Base-by-base conservation (phyloP, 1,284 basidiomycete genomes). In the Acaromyces ingoldii region DNA sequence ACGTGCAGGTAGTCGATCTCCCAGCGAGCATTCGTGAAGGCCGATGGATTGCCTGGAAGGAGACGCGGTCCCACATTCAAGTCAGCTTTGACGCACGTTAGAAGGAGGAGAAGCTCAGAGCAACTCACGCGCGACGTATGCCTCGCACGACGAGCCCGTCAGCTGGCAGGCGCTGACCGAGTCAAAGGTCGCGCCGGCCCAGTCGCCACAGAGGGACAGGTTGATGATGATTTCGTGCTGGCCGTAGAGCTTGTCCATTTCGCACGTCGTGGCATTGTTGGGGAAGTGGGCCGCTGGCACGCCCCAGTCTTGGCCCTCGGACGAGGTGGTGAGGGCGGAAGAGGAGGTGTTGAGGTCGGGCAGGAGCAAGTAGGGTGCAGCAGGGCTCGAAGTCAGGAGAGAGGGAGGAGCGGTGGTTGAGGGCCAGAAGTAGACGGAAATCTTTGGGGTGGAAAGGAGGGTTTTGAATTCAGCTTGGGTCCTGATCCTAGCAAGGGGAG, bases 141-240 rank as follows among this genome's bases (percentile, higher is more conserved):
- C 56, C 22, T 62, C 55, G 44, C 67, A 70, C 10, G 58, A 54
- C 5, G 53, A 33, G 15, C 55, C 55, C 13, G 45, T 38, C 51
- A 59, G 52, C 19, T 29, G n/a, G 4, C 51, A 43, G n/a, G n/a
- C n/a, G n/a, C n/a, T n/a, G 0, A 52, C 45, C n/a, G 49, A 57
- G 1, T 21, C 47, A 22, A 60, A 67, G 6, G 60, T 60, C 41
- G 55, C 53, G 22, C 63, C 63, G 15, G 62, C 60, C 62, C 70
- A 74, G 45, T 61, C 55, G 10, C 72, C 72, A 43, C 69, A 73
- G 13, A 73, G 58, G 4, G 70, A 70, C 44, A 67, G 69, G 48
- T 71, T 60, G 21, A 74, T 61, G 33, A 70, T 45, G 47, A 74
- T 65, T n/a, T 58, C 19, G 39, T 49, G 37, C 13, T 25, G 36